Base-by-base conservation (phyloP, 2,329 filamentous ascomycete genomes). In the Colletotrichum sp. region DNA sequence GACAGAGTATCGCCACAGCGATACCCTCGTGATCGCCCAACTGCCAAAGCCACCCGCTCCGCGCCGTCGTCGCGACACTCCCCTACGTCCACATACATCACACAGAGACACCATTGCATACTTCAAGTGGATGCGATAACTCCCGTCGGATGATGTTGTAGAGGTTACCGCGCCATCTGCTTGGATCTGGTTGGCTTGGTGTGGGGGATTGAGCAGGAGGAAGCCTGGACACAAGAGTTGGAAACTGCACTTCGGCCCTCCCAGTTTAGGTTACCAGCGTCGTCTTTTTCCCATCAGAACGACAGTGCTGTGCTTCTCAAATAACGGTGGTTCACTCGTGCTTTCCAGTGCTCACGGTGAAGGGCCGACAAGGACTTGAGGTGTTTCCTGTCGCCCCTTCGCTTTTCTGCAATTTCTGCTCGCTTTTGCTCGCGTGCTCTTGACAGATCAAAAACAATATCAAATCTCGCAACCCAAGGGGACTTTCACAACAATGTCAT, bases 401-500 rank as follows among this genome's bases (percentile, higher is more conserved):
- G 44, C 70, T 67, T 57, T 36, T 57, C 52, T 44, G 66, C 75
- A 71, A 57, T 71, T 32, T 28, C 26, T 21, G 71, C 73, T 73
- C 73, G 73, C 59, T 49, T 59, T 65, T 32, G 36, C 62, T 64
- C 73, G 73, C 73, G 64, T 76, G 75, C 75, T 75, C 60, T 75
- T 76, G 75, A 76, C 75, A 75, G 55, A 63, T 32, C 59, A 30
- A n/a, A 62, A 12, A 30, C 32, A 34, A 30, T 59, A 59, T 55
- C 57, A 60, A 28, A 49, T 76, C 34, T 73, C 64, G 24, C 44
- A 49, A 49, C 44, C 8, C 64, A 44, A 44, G 52, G 57, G 32
- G 66, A 49, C 9, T 18, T 52, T 55, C 52, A 21, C 74, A 77
- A 83, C 67, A 81, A 90, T 90, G 88, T 86, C 87, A 76, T 86